phyloP scores from a whole-genome alignment of 305 asterid genomes.

The Withania somnifera region DNA sequence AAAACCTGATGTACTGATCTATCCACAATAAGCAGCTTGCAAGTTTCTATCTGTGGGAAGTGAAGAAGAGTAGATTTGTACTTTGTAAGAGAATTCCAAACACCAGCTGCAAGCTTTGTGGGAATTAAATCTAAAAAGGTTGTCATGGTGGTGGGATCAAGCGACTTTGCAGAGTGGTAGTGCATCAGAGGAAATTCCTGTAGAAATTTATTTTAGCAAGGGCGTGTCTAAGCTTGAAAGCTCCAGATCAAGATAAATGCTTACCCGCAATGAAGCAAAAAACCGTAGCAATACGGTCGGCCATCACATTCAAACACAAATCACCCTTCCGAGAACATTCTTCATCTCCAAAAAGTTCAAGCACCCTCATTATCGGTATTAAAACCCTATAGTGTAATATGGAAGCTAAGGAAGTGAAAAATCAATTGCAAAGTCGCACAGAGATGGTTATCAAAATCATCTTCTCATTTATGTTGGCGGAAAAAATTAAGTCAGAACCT shows the following conservation, averaged over 20 bases:
- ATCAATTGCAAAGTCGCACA: background rate
- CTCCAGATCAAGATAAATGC: conserved; percentile 3
- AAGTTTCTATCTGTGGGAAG: conserved; percentile 89
- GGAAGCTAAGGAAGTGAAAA: background rate
- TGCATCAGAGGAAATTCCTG: conserved; percentile 95
- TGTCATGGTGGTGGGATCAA: conserved; percentile 82
- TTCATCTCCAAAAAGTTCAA: conserved; percentile 89
- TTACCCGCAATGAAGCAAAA: conserved; percentile 85
- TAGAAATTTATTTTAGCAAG: conserved; percentile 14
- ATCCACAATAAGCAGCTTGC: conserved; percentile 87
- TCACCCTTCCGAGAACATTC: conserved; percentile 70
- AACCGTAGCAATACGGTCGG: conserved; percentile 80
- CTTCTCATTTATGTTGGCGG: background rate
- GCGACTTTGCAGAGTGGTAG: conserved; percentile 87
- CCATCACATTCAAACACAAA: conserved; percentile 80
- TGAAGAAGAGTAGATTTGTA: conserved; percentile 69
- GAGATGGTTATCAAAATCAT: background rate
- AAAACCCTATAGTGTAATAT: conserved; percentile 47
- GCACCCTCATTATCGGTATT: conserved; percentile 84
- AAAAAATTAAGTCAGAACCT: background rate
- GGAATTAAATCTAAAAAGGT: conserved; percentile 91
- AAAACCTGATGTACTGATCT: conserved; percentile 93
- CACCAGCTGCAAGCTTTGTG: conserved; percentile 89
- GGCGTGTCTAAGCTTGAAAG: background rate
- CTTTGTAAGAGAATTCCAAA: conserved; percentile 85